These are phyloP conservation scores for Taiozyma sp. DNA, from an alignment of 1,139 yeast genomes.

Conservation along the genomic window DNA sequence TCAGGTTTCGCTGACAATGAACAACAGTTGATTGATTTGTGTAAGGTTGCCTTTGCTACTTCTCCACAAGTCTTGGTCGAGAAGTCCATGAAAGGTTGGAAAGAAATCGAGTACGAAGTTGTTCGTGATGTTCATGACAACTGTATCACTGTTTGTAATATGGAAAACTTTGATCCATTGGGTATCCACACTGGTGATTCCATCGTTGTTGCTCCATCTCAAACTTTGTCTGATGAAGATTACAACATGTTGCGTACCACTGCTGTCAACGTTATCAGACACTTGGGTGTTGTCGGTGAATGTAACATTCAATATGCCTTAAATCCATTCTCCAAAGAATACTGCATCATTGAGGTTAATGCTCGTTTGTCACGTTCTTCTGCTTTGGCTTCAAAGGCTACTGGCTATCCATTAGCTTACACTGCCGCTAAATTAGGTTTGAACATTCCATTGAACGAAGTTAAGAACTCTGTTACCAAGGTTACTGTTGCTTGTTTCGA, in stretches of 20 bases:
- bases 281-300: constrained; percentile 98
- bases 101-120: constrained; percentile 97
- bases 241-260: constrained; percentile 98
- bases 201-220: constrained; percentile 98
- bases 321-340: constrained; percentile 91
- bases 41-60: constrained; percentile 90
- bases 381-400: constrained; percentile 97
- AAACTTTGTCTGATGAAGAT: constrained; percentile 94
- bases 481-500: constrained; percentile 96
- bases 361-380: constrained; percentile 98
- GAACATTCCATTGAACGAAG: constrained; percentile 88
- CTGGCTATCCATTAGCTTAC: constrained; percentile 97
- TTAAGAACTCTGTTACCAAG: constrained; percentile 90
- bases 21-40: constrained; percentile 73
- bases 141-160: constrained; percentile 98
- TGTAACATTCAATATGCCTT: constrained; percentile 98
- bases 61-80: constrained; percentile 96
- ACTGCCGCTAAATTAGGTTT: constrained; percentile 97
- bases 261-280: constrained; percentile 96
- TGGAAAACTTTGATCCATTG: constrained; percentile 98
- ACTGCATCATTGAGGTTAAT: constrained; percentile 96
- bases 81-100: constrained; percentile 98
- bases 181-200: constrained; percentile 99
- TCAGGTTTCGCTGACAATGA: constrained; percentile 97
- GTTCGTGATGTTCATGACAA: constrained; percentile 96